Evolutionary conservation across 1,284 basidiomycete genomes (phyloP).

Genomic region (Chiua sp.): DNA sequence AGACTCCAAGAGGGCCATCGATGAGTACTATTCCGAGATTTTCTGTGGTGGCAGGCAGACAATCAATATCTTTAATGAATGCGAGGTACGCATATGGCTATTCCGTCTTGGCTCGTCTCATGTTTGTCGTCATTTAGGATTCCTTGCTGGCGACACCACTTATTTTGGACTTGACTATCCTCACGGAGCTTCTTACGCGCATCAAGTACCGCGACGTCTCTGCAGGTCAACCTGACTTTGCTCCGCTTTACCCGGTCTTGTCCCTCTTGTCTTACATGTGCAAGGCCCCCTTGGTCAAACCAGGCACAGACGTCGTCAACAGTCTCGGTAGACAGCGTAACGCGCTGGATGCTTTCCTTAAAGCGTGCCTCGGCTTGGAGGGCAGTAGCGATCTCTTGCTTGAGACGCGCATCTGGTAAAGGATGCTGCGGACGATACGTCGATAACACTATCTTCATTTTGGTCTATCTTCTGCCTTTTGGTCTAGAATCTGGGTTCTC

Average conservation of each 20-base stretch:
- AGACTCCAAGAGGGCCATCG: conserved; percentile 97
- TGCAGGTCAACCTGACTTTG: conserved; percentile 61
- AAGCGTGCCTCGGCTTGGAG: conserved; percentile 91
- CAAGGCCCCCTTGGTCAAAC: conserved; percentile 98
- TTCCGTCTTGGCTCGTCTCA: conserved; percentile 7
- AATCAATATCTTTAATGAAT: conserved; percentile 96
- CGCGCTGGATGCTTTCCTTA: conserved; percentile 92
- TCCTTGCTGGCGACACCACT: conserved; percentile 90
- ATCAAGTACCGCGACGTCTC: conserved; percentile 81
- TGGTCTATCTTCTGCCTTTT: neutral
- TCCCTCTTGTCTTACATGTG: conserved; percentile 95
- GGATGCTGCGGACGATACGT: neutral
- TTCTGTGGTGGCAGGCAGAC: conserved; percentile 83
- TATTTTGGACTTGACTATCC: conserved; percentile 93
- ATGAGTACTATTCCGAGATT: conserved; percentile 98
- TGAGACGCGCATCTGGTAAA: conserved; percentile 88
- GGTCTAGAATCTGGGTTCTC: conserved; percentile 15
- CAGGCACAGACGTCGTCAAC: conserved; percentile 95
- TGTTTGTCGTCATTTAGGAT: conserved; percentile 57
- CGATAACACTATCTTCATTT: neutral
- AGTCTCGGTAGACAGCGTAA: conserved; percentile 94
- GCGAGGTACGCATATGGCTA: conserved; percentile 62
- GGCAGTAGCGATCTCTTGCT: conserved; percentile 82
- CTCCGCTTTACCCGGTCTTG: conserved; percentile 86
- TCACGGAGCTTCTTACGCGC: conserved; percentile 95